Evolutionary conservation across 805 yeast genomes (phyloP).

Genomic region (Candida ulmi): DNA sequence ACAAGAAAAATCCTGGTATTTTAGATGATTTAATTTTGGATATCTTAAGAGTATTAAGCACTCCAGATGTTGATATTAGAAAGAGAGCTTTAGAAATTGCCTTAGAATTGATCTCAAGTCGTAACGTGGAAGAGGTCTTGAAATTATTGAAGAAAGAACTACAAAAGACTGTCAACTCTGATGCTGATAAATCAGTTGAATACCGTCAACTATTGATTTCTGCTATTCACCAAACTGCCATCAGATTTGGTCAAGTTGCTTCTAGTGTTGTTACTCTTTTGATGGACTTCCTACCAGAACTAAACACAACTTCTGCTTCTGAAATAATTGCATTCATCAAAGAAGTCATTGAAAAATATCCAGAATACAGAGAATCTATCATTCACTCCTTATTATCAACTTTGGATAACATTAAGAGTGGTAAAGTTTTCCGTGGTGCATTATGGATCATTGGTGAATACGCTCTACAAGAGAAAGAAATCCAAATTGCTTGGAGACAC

Average conservation of each 20-base stretch:
- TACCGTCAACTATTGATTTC: constrained; percentile 85
- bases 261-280: constrained; percentile 84
- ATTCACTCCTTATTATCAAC: constrained; percentile 56
- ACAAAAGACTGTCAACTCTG: constrained; percentile 58
- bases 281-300: constrained; percentile 79
- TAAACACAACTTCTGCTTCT: constrained; percentile 78
- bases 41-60: constrained; percentile 75
- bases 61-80: constrained; percentile 90
- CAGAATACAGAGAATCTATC: constrained; percentile 64
- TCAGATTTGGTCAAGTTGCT: constrained; percentile 85
- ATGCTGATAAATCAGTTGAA: constrained; percentile 75
- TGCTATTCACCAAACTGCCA: constrained; percentile 85
- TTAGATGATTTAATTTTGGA: constrained; percentile 82
- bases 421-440: constrained; percentile 89
- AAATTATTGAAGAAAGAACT: constrained; percentile 89
- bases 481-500: constrained; percentile 82
- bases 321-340: constrained; percentile 90
- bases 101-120: constrained; percentile 71
- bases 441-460: constrained; percentile 97
- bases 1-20: constrained; percentile 70
- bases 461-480: constrained; percentile 59
- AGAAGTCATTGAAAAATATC: constrained; percentile 90
- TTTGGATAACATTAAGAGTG: constrained; percentile 67
- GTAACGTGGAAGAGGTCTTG: constrained; percentile 92
- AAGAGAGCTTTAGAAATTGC: constrained; percentile 81